Base-by-base conservation (phyloP, 2,329 filamentous ascomycete genomes). In the Colletotrichum sp. region DNA sequence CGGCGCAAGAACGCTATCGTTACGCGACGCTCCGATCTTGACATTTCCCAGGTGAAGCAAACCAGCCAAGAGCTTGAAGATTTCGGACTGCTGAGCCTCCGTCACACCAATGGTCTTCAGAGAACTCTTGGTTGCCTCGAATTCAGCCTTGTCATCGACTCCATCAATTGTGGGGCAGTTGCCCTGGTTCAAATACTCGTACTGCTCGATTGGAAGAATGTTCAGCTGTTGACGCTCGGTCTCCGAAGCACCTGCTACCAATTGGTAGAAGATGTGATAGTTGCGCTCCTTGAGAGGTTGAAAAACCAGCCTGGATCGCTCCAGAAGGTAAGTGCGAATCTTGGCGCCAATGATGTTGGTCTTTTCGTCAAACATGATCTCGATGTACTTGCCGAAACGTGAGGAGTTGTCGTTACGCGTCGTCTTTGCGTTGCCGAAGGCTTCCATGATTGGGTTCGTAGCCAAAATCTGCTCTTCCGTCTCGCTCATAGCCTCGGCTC, bases 381-480 rank as follows among this genome's bases (percentile, higher is more conserved):
- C 97, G 81, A 99, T 98, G 85, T 99, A 99, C 89, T 99, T 99
- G 84, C 97, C 97, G 86, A 99, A 99, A 82, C 97, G 93, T 56
- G 97, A 99, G 60, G 97, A 99, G 87, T 99, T 99, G 87, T 99
- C 97, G 87, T 99, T 99, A 84, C 97, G 92, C 13, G 97, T 99
- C n/a, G 97, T 99, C 88, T 99, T 99, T 70, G 97, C 97, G 88
- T 99, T 99, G 84, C 97, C 97, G 83, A 99, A 99, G 38, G 97
- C 96, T 91, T 99, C 97, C 97, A 99, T 99, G 84, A 99, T 98
- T 52, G 97, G 97, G 84, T 99, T 99, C 70, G 97, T 99, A 34
- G 97, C 97, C 79, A 99, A 88, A 83, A 99, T 99, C 84, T 98
- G 96, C 88, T 99, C 96, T 87, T 99, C 97, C 2, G 97, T 99